Conservation (phyloP, 2,329 filamentous ascomycete genomes). For the Trichoderma atroviride region DNA sequence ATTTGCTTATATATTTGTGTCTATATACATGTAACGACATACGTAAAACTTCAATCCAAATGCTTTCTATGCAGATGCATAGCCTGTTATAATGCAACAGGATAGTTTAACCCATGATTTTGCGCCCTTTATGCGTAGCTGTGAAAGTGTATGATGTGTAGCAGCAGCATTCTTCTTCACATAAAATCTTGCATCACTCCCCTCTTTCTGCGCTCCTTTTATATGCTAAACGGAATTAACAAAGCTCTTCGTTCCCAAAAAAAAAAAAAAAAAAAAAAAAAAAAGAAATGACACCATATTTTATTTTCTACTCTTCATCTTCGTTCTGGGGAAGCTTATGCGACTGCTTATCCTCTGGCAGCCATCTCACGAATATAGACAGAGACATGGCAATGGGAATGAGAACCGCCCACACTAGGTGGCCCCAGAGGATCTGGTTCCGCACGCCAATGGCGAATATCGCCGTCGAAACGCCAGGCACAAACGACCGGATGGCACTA, state of each 20-base stretch:
- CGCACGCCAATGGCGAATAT: conserved; percentile 69
- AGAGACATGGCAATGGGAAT: conserved; percentile 38
- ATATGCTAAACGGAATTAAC: neutral
- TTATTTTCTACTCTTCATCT: neutral
- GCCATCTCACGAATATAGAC: conserved; percentile 32
- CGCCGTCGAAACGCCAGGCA: conserved; percentile 66
- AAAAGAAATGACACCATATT: neutral
- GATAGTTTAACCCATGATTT: neutral
- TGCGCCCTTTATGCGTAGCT: neutral
- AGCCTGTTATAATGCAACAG: neutral
- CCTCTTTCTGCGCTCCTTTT: neutral
- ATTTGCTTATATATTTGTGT: neutral
- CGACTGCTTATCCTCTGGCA: conserved; percentile 36
- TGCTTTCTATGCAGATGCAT: neutral
- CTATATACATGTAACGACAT: neutral
- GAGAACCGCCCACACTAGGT: conserved; percentile 47
- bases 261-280: too few species aligned
- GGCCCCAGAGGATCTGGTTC: conserved; percentile 62
- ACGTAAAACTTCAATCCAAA: neutral
- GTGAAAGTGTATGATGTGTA: neutral
- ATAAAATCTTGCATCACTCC: neutral
- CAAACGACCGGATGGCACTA: conserved; percentile 65
- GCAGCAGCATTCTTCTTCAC: neutral
- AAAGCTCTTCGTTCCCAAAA: neutral
- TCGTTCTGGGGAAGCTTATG: neutral